Percentiles rank a stretch among this genome's conserved stretches.
Evolutionary conservation across 768 basidiomycete genomes (phyloP).

Genomic region (Panus rudis): DNA sequence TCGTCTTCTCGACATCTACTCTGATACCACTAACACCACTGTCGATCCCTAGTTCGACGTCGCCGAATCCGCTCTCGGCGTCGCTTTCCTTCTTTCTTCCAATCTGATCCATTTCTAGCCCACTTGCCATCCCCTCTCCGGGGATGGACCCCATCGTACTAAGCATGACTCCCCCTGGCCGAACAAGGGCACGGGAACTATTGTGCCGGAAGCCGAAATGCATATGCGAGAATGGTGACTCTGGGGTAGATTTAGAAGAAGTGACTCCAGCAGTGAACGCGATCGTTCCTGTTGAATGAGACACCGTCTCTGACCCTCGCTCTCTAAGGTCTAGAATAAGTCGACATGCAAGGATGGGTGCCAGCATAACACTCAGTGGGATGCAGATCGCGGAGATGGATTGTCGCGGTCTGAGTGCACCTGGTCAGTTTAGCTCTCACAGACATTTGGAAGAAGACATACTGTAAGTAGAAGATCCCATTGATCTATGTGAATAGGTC

Average conservation of each 20-base stretch:
- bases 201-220: conserved; percentile 17
- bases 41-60: conserved; percentile 9
- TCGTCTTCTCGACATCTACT: conserved; percentile 26
- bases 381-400: conserved; percentile 81
- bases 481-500: conserved; percentile 41
- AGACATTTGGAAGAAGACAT: conserved; percentile 16
- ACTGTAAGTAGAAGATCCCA: conserved; percentile 85
- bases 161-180: conserved; percentile 21
- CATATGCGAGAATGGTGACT: conserved; percentile 22
- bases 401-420: conserved; percentile 57
- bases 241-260: conserved; percentile 21
- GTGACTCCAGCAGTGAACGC: conserved; percentile 22
- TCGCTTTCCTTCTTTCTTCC: conserved; percentile 13
- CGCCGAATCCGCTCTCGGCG: conserved; percentile 12
- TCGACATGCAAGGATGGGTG: conserved; percentile 72
- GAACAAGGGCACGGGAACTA: conserved; percentile 17
- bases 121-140: conserved; percentile 15
- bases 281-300: conserved; percentile 42
- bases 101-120: conserved; percentile 21
- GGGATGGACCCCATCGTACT: conserved; percentile 24
- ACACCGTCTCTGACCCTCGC: conserved; percentile 72
- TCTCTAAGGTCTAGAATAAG: conserved; percentile 79
- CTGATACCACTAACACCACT: conserved; percentile 21
- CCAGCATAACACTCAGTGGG: conserved; percentile 79
- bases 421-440: conserved; percentile 1